These are phyloP conservation scores for Tricholoma hemisulphureum DNA, from an alignment of 768 basidiomycete species.

Conservation along the genomic window DNA sequence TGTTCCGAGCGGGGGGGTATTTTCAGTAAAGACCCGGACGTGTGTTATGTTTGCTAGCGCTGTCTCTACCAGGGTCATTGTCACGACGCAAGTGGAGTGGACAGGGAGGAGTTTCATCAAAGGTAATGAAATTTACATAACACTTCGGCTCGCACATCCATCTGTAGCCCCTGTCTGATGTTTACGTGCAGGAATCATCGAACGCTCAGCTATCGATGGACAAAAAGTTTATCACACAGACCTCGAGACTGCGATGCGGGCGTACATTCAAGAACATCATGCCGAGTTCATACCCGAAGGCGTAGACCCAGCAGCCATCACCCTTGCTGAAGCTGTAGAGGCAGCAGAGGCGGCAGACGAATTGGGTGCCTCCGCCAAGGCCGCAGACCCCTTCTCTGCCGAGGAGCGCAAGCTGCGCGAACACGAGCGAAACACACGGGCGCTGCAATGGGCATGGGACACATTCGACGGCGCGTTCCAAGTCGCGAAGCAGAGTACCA, in stretches of 20 bases:
- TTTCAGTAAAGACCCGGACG: constrained; percentile 90
- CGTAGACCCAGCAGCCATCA: constrained; percentile 57
- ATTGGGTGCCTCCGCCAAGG: constrained; percentile 39
- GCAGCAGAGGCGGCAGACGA: constrained; percentile 39
- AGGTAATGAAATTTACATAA: constrained; percentile 41
- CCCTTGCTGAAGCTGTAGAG: constrained; percentile 43
- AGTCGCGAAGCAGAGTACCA: constrained; percentile 69
- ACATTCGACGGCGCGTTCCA: constrained; percentile 75
- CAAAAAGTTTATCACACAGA: constrained; percentile 85
- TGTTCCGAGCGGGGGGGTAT: constrained; percentile 91
- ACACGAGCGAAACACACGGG: constrained; percentile 65
- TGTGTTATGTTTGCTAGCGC: constrained; percentile 93
- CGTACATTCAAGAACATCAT: constrained; percentile 86
- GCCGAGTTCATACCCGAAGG: constrained; percentile 89
- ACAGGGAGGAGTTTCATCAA: constrained; percentile 96
- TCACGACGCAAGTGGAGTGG: constrained; percentile 94
- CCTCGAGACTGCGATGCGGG: constrained; percentile 80
- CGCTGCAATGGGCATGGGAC: constrained; percentile 86
- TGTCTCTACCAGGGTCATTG: constrained; percentile 72
- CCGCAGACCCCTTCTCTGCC: constrained; percentile 27
- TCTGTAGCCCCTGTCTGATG: not conserved
- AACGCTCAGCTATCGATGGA: constrained; percentile 86
- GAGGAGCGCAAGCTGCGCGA: constrained; percentile 57
- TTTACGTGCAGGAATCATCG: constrained; percentile 74
- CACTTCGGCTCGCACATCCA: too few relatives aligned